Base-by-base conservation (phyloP, 129 eudicot genomes). In the Saussurea involucrata region DNA sequence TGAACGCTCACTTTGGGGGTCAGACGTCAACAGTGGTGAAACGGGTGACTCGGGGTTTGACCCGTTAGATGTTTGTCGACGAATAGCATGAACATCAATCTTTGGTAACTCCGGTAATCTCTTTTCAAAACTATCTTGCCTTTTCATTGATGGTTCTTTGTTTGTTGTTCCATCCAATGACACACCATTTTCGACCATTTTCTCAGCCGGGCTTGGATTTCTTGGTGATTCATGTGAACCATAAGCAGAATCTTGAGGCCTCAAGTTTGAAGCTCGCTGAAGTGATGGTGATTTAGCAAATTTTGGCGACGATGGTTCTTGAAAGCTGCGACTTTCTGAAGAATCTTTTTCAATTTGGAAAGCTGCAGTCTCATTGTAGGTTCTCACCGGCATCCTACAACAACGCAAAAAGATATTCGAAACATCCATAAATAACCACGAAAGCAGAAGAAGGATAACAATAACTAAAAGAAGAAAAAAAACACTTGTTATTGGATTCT, bases 41-140 rank as follows among this genome's bases (percentile, higher is more conserved):
- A 94, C 86, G 24, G 98, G 98, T 28, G 98, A 94, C 72, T 94
- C 98, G 12, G 98, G 98, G 78, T 91, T 93, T 25, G 98, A 91
- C n/a, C 91, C 81, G 79, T 86, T 85, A 49, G 86, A 84, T 18
- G 83, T 84, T 83, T 77, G 98, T 67, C 85, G 79, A 72, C 84
- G 88, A 36, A 85, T 85, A 21, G 93, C 66, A 5, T 87, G 92
- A 77, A 89, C 88, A 44, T 94, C 98, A 76, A 94, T 87, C 82
- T 91, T 94, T 42, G 98, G 98, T 76, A 94, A 76, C 58, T 91
- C 96, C 3, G 98, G 98, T 37, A 94, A 78, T 82, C 92, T 89
- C 93, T 84, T 94, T 76, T 94, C 98, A 64, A 94, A 94, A 77
- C 98, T 94, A 79, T 94, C 98, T 81, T 94, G 98, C 74, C 96